Base-by-base conservation (phyloP, 129 eudicot genomes). In the Pulicaria dysenterica region DNA sequence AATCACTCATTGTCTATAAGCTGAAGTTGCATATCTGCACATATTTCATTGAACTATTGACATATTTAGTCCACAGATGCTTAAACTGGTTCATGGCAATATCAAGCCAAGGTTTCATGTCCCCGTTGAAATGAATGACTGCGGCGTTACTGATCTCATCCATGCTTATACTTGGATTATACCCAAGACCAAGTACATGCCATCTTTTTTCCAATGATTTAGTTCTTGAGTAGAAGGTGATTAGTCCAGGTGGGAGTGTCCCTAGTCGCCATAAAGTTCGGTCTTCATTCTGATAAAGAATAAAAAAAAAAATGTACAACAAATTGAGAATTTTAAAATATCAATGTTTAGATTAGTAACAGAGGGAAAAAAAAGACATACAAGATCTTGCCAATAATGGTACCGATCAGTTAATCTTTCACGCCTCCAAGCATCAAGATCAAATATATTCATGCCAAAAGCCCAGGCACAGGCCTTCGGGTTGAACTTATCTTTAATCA, bases 91-190 rank as follows among this genome's bases (percentile, higher is more conserved):
- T 92, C 94, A 89, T 74, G 31, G 91, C 96, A 61, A 92, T 92
- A 75, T 92, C 98, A 42, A 92, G 96, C 98, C 98, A 92, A 50
- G 98, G 98, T 75, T 92, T 92, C 98, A 92, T 92, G 86, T 87
- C 86, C 64, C 98, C 98, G 8, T 85, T 87, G 73, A 83, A 92
- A 83, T 92, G 98, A 75, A 88, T 83, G 55, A 88, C 95, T 5
- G 95, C 95, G 47, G 91, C 95, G 43, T 73, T 79, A 19, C 67
- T 80, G 38, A 92, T 89, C 72, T 85, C 89, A 70, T 92, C 96
- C 96, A 86, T 85, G 73, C 98, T 92, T 53, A 92, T 85, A 77
- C 96, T 86, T 1, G 98, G 98, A 48, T 92, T 92, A 46, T 84
- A 79, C 64, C 98, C 98, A 66, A 92, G 98, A 51, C 95, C 96